Evolutionary conservation across 192 early-diverging fungal species (phyloP), one percentile per base, ranked within the genome.

Genomic region (Rhizoclosmatium globosum): DNA sequence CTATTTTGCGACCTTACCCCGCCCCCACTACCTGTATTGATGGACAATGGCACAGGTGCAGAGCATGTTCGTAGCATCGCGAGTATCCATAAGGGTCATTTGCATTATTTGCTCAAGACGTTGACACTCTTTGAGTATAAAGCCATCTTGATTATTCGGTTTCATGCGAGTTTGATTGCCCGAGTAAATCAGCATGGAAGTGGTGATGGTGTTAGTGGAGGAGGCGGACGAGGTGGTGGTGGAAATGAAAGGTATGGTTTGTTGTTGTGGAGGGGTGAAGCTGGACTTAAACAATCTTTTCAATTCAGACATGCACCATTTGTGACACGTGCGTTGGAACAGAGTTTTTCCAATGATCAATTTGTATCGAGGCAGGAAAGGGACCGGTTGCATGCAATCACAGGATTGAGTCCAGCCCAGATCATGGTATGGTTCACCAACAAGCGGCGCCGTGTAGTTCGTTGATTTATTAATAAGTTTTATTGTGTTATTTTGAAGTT

Each of bases 361-460:
- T 76, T 31, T 50, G 74, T 76, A 1, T 31, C 13, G 13, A 9
- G 45, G 31, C 23, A n/a, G 9, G 74, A 76, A 46, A 38, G 74
- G 2, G 74, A 76, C 74, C 57, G 74, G 19, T 64, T 76, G 61
- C n/a, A n/a, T 6, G 39, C 15, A 21, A 47, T 67, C 2, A 76
- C 74, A 15, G 74, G 74, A 11, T 62, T 76, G 59, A 56, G 11
- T 2, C 13, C 74, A 17, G 39, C 41, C 1, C 74, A 76, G 41
- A 76, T 76, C 7, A 76, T 76, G 74, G 53, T 76, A 23, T 76
- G 74, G 74, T 76, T 76, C 64, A 76, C 62, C 17, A 76, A 76
- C 64, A 64, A 76, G 43, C 61, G 71, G 21, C 41, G 74, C 2
- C 7, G 74, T 4, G n/a, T 7, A 43, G n/a, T 17, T 62, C 72